A percentile compares a stretch with the other conserved stretches of the same genome.
These are phyloP conservation scores for Asterella californica DNA, from an alignment of 225 moss, liverwort and hornwort genomes.

Conservation along the genomic window DNA sequence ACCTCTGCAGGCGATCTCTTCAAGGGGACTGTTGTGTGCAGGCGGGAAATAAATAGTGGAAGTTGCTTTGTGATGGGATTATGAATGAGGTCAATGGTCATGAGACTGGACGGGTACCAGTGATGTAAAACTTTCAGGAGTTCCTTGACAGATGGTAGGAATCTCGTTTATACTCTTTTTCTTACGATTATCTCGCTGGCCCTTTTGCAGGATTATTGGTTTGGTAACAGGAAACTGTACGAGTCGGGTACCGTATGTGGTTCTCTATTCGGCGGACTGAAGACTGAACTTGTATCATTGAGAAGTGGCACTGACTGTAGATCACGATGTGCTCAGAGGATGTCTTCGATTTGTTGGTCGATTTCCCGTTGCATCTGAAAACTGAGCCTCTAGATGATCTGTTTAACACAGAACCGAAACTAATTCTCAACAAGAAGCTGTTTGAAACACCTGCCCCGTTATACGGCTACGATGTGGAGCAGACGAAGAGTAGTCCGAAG, in stretches of 20 bases:
- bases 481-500: background rate
- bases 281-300: background rate
- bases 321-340: slow-evolving; percentile 26
- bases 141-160: too few relatives aligned
- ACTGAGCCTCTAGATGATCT: slow-evolving; percentile 33
- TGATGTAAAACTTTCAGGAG: too few relatives aligned
- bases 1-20: too few relatives aligned
- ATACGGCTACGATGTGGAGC: background rate
- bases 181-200: background rate
- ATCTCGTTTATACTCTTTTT: too few relatives aligned
- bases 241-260: background rate
- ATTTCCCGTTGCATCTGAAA: slow-evolving; percentile 30
- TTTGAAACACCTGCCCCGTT: slow-evolving; percentile 6
- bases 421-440: slow-evolving; percentile 6
- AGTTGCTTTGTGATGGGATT: too few relatives aligned
- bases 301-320: background rate
- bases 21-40: too few relatives aligned
- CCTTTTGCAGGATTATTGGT: background rate
- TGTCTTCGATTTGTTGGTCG: slow-evolving; percentile 26
- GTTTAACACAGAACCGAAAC: slow-evolving; percentile 1
- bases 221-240: background rate
- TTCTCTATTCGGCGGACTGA: background rate
- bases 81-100: too few relatives aligned
- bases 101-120: too few relatives aligned
- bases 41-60: too few relatives aligned